These are phyloP conservation scores for Coemansia guatemalensis DNA, from an alignment of 192 early-diverging fungal genomes.

Conservation along the genomic window DNA sequence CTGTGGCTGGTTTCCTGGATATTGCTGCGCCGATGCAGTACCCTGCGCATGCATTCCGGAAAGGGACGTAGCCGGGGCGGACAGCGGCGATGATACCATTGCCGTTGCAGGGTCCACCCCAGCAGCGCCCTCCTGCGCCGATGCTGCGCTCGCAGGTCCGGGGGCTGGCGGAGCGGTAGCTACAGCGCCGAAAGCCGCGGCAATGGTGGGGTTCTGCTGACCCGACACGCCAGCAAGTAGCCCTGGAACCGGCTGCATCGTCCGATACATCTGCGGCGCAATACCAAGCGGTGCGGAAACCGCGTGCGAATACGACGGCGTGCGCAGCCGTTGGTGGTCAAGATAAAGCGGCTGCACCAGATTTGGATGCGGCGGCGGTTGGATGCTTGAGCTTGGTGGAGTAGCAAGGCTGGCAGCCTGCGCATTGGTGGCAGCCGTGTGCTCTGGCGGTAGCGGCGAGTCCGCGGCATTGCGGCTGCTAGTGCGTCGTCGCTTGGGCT, in stretches of 20 bases:
- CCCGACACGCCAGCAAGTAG: neutral
- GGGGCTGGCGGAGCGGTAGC: too few species aligned
- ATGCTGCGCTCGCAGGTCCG: too few species aligned
- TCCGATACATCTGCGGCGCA: constrained; percentile 6
- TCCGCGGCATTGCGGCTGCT: neutral
- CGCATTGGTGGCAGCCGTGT: neutral
- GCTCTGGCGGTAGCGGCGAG: neutral
- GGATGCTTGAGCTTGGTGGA: neutral
- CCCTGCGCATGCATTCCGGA: too few species aligned
- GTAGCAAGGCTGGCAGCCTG: neutral
- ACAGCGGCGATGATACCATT: constrained; percentile 3
- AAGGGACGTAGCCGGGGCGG: neutral
- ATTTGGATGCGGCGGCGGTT: neutral
- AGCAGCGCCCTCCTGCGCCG: too few species aligned
- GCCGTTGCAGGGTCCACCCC: constrained; percentile 9
- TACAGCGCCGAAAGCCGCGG: neutral
- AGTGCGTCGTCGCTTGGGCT: constrained; percentile 9
- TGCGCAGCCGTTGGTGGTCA: constrained; percentile 1
- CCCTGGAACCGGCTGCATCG: constrained; percentile 9
- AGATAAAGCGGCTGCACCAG: constrained; percentile 8
- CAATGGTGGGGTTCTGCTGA: neutral
- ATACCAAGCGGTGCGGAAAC: neutral
- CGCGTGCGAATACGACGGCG: constrained; percentile 11
- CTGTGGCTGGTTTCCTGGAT: neutral
- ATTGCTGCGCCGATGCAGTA: too few species aligned